Conservation (phyloP, 352 stramenopile species). For the Phytopythium delawarense region DNA sequence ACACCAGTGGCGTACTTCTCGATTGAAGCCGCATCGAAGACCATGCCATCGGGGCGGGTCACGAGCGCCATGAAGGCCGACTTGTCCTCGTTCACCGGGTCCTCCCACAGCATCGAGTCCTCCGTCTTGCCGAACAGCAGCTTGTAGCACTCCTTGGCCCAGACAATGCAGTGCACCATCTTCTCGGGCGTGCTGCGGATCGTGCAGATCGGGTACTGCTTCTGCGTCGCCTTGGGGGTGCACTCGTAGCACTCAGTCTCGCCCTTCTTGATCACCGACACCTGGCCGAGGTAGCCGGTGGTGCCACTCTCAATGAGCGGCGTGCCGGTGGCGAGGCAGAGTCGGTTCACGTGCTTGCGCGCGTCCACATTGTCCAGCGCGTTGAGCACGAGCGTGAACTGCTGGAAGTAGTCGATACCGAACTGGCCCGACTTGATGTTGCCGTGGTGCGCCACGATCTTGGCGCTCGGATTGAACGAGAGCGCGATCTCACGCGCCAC, state of each 20-base stretch:
- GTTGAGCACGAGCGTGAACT: conserved; percentile 98
- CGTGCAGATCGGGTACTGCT: conserved; percentile 99
- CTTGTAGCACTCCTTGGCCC: conserved; percentile 93
- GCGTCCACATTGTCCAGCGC: conserved; percentile 99
- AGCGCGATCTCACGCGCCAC: conserved; percentile 76
- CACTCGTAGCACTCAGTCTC: conserved; percentile 99
- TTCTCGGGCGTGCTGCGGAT: conserved; percentile 98
- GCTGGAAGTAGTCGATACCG: conserved; percentile 93
- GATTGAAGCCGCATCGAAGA: conserved; percentile 36
- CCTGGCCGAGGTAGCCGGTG: conserved; percentile 98
- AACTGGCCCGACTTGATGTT: conserved; percentile 95
- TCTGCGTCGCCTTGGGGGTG: conserved; percentile 91
- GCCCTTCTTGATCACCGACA: conserved; percentile 96
- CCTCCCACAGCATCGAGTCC: conserved; percentile 96
- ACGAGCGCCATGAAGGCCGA: conserved; percentile 84
- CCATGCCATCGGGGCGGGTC: conserved; percentile 37
- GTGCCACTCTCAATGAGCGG: conserved; percentile 97
- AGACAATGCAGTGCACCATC: conserved; percentile 99
- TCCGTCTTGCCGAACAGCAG: conserved; percentile 79
- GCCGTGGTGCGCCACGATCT: conserved; percentile 94
- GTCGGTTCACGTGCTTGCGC: conserved; percentile 97
- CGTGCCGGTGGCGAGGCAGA: conserved; percentile 91
- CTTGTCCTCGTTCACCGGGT: conserved; percentile 70
- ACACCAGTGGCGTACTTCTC: conserved; percentile 67
- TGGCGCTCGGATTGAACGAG: conserved; percentile 86